Base-by-base conservation (phyloP, 495 filamentous ascomycete species). In the Hypoxylon fuscum region DNA sequence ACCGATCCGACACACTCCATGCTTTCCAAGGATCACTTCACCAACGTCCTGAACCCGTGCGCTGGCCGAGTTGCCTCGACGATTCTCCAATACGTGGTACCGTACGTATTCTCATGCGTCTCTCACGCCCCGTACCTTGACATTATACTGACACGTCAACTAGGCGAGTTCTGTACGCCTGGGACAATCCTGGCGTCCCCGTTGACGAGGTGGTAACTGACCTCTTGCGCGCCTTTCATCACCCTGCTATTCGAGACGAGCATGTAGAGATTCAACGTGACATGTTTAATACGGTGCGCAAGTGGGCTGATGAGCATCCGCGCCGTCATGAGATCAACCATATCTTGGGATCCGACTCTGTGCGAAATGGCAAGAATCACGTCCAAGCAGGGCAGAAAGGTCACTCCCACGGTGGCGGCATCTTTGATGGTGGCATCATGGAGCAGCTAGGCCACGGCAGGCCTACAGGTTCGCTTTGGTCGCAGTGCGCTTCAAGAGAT, bases 1-100 rank as follows among this genome's bases (percentile, higher is more conserved):
- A 89, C 90, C 11, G 89, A 98, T 72, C 95, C 95, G 5, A 98
- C 95, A 2, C 95, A 97, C 79, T 95, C 90, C 9, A 85, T 98
- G 76, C 84, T 98, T 5, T 93, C 91, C 55, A 97, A 98, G 76
- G 95, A 98, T 67, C 95, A 98, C 72, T 98, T 98, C 68, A 90
- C 90, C 61, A 97, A 98, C 75, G 80, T 93, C 25, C 81, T 98
- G 23, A 98, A 98, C 76, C 81, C 90, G 25, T 91, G 91, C 43
- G 92, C 93, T 2, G 94, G 94, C 10, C 83, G 89, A 17, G 85
- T 97, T 17, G 93, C 93, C 7, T 76, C 89, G 1, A 85, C 83
- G 0, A 89, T 96, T 47, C 74, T 98, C 4, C 81, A 90, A 79
- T 98, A 94, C 68, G 85, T 88, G 25, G 89, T 92, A 2, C 93